phyloP scores from a whole-genome alignment of 176 grass and related monocot genomes.

The Oryza brachyantha region DNA sequence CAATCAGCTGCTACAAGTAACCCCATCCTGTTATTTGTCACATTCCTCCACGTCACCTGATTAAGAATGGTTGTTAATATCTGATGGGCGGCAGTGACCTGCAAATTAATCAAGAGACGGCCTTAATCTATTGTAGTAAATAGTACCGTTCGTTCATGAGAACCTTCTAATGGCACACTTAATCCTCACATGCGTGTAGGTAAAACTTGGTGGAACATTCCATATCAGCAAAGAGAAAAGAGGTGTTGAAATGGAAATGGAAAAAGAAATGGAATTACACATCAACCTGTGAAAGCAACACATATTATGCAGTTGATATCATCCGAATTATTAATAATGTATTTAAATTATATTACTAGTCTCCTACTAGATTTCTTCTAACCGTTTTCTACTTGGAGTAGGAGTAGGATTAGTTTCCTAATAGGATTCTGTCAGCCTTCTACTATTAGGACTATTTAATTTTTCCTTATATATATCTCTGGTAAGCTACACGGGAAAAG shows the following conservation, averaged over 20 bases:
- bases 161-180: neutral
- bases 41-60: slow-evolving; percentile 14
- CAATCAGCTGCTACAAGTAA: neutral
- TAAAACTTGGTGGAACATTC: neutral
- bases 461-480: no score
- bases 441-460: no score
- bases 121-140: slow-evolving; percentile 1
- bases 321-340: no score
- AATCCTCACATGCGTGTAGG: neutral
- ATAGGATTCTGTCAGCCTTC: no score
- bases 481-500: no score
- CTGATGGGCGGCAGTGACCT: slow-evolving; percentile 6
- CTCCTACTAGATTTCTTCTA: no score
- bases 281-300: slow-evolving; percentile 24
- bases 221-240: neutral
- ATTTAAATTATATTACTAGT: no score
- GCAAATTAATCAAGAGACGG: slow-evolving; percentile 8
- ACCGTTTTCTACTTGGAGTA: no score
- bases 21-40: neutral
- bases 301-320: no score
- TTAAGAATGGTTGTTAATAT: slow-evolving; percentile 24
- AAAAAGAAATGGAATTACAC: neutral
- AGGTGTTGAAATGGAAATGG: neutral
- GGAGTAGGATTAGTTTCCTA: no score
- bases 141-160: neutral